Base-by-base conservation (phyloP, 2,329 filamentous ascomycete genomes). In the Leptoxyphium fumago region DNA sequence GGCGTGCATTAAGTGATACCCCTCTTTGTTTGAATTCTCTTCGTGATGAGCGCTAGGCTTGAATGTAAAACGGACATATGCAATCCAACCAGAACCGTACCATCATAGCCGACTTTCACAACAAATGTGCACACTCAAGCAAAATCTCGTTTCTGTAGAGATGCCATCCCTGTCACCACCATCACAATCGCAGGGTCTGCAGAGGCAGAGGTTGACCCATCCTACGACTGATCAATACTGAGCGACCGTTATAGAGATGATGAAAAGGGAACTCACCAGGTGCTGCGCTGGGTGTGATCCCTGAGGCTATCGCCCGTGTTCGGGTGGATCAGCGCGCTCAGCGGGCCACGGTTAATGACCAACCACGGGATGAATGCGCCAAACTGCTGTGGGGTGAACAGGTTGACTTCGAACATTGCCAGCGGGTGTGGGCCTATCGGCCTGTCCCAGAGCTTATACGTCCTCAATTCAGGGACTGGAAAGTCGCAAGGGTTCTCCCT, bases 371-470 rank as follows among this genome's bases (percentile, higher is more conserved):
- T 67, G 55, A 94, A 93, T 0, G 88, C 87, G 0, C 87, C 87
- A 56, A 94, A 94, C 61, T 94, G 84, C 2, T 77, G 60, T 0
- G 87, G 88, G 0, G 80, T 86, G 61, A 89, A 85, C 15, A 94
- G 39, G 53, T 93, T 93, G 39, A 94, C 85, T 64, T 95, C 88
- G 55, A 94, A 94, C 86, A 94, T 94, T 43, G 79, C 82, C 1
- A 86, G 63, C 0, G 82, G 80, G 60, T 94, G 87, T 0, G 87
- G 87, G 0, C 87, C 88, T 26, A 94, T 63, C 0, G 87, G 85
- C 11, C 67, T 64, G 51, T 91, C 81, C 74, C 77, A 93, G 51
- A 94, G 68, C 11, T 63, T 70, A 60, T 94, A 94, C 53, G 93
- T 81, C 43, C 86, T 75, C 14, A 94, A 69, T 59, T 94, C 87